A percentile compares a stretch with the other conserved stretches of the same genome.
Evolutionary conservation across 192 early-diverging fungal species (phyloP).

Genomic region (Kickxella alabastrina): DNA sequence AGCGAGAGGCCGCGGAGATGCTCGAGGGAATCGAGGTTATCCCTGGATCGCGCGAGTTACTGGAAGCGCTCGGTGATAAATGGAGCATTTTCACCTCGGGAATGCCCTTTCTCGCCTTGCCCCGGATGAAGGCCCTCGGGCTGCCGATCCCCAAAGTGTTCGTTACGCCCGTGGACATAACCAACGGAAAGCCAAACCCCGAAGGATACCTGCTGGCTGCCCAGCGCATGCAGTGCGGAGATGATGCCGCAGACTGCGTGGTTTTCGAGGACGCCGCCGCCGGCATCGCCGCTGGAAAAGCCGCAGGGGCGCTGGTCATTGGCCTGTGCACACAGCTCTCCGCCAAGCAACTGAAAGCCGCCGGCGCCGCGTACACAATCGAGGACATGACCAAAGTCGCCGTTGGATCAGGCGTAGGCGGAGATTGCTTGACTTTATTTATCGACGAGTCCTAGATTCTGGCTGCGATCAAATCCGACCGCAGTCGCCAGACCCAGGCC

Average conservation of each 20-base stretch:
- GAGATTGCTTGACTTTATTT: neutral
- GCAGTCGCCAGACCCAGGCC: conserved; percentile 28
- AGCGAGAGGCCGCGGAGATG: conserved; percentile 4
- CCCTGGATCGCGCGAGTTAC: conserved; percentile 9
- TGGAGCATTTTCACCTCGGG: conserved; percentile 41
- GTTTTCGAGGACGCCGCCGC: conserved; percentile 43
- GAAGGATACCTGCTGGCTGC: conserved; percentile 34
- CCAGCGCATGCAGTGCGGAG: conserved; percentile 1
- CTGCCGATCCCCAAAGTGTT: conserved; percentile 16
- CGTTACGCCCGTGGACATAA: conserved; percentile 24
- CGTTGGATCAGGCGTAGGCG: neutral
- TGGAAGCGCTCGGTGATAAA: neutral
- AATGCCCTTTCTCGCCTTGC: conserved; percentile 19
- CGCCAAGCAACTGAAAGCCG: conserved; percentile 13
- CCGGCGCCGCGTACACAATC: conserved; percentile 24
- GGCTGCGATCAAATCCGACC: conserved; percentile 3
- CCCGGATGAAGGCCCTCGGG: conserved; percentile 20
- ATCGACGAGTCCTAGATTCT: conserved; percentile 12
- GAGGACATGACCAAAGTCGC: conserved; percentile 23
- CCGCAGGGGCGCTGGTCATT: conserved; percentile 14
- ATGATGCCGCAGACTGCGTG: conserved; percentile 9
- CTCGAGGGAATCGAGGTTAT: conserved; percentile 19
- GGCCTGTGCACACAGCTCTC: conserved; percentile 17
- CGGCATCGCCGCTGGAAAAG: conserved; percentile 9
- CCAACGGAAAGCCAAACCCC: conserved; percentile 25